Evolutionary conservation across 2,329 filamentous ascomycete species (phyloP).

Genomic region (Fusarium dlaminii): DNA sequence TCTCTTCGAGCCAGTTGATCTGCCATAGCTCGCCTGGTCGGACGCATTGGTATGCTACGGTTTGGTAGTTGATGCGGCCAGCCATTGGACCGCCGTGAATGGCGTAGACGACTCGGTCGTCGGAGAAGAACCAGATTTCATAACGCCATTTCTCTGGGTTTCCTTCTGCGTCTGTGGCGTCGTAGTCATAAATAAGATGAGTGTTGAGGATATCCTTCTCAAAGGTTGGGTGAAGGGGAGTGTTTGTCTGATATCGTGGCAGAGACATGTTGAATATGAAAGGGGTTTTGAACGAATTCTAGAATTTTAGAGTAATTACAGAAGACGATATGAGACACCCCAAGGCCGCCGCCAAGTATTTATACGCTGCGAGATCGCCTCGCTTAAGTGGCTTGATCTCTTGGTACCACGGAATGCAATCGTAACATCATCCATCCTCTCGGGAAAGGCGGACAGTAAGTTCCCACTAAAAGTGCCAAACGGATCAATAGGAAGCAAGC

Average conservation of each 20-base stretch:
- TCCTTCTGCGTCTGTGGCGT: conserved; percentile 56
- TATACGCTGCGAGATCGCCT: not conserved
- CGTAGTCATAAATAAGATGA: conserved; percentile 67
- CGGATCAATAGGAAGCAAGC: not conserved
- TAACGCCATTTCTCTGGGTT: conserved; percentile 68
- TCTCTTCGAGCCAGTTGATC: conserved; percentile 69
- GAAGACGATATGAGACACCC: fast-evolving
- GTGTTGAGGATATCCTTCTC: conserved; percentile 62
- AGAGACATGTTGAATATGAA: conserved; percentile 23
- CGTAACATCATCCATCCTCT: conserved; percentile 7
- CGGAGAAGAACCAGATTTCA: conserved; percentile 69
- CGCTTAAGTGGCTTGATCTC: not conserved
- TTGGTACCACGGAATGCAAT: not conserved
- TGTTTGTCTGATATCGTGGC: conserved; percentile 40
- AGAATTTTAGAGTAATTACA: not conserved
- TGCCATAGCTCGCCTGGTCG: conserved; percentile 68
- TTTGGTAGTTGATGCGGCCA: conserved; percentile 62
- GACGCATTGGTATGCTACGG: conserved; percentile 65
- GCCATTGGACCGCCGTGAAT: conserved; percentile 70
- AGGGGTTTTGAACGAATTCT: fast-evolving
- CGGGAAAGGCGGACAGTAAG: conserved; percentile 8
- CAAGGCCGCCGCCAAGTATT: not conserved
- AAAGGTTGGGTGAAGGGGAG: conserved; percentile 40
- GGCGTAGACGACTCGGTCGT: conserved; percentile 63
- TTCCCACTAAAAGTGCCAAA: conserved; percentile 6